Conservation (phyloP, 2,329 filamentous ascomycete genomes). For the Colletotrichum sp. region DNA sequence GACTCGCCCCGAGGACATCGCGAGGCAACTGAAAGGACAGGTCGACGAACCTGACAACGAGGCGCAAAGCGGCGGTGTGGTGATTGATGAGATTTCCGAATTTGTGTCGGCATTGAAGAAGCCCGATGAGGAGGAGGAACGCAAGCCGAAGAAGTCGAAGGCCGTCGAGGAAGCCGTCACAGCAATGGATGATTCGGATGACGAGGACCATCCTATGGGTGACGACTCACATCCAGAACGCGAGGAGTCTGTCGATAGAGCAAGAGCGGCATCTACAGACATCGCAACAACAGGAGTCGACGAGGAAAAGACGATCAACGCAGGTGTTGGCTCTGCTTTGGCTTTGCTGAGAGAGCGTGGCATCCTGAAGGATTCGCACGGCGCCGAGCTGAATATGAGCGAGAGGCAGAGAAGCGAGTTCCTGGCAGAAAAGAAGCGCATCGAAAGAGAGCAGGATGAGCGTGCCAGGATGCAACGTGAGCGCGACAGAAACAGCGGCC, state of each 20-base stretch:
- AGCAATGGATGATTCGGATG: slow-evolving; percentile 47
- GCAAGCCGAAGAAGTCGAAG: slow-evolving; percentile 54
- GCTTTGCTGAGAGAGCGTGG: slow-evolving; percentile 85
- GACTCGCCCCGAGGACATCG: slow-evolving; percentile 84
- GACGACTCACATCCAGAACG: slow-evolving; percentile 17
- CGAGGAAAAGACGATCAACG: slow-evolving; percentile 79
- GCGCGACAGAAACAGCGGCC: slow-evolving; percentile 81
- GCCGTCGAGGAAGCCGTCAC: slow-evolving; percentile 43
- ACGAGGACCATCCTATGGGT: slow-evolving; percentile 37
- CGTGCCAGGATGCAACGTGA: slow-evolving; percentile 83
- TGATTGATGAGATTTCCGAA: slow-evolving; percentile 96
- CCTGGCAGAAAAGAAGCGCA: slow-evolving; percentile 73
- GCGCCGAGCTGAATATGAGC: slow-evolving; percentile 67
- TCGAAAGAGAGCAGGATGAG: slow-evolving; percentile 79
- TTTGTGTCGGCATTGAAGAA: slow-evolving; percentile 88
- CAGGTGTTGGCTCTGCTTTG: slow-evolving; percentile 82
- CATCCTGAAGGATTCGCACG: slow-evolving; percentile 70
- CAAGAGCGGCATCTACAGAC: slow-evolving; percentile 46
- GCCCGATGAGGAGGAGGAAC: slow-evolving; percentile 60
- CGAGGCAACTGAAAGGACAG: slow-evolving; percentile 75
- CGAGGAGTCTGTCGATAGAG: slow-evolving; percentile 37
- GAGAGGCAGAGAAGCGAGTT: slow-evolving; percentile 79
- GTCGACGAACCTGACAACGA: slow-evolving; percentile 57
- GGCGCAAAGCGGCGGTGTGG: slow-evolving; percentile 63
- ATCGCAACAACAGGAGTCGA: slow-evolving; percentile 77